Percentiles rank a stretch among this genome's conserved stretches.
These are phyloP conservation scores for Xerocomus nothofagi DNA, from an alignment of 1,284 basidiomycete species.

Conservation along the genomic window DNA sequence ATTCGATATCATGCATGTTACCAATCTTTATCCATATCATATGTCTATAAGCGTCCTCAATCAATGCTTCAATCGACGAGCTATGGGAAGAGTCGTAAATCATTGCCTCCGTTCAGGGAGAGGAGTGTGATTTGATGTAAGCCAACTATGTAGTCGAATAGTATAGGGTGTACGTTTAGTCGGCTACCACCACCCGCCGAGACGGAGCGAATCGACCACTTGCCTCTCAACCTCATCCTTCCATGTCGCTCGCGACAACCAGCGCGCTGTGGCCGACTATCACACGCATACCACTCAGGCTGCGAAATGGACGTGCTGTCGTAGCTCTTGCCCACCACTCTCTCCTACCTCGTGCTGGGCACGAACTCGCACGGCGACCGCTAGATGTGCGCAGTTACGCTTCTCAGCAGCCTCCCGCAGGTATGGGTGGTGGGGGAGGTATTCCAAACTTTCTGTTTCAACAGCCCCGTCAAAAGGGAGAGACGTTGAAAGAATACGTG, in stretches of 20 bases:
- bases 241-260: conserved; percentile 12
- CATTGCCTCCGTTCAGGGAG: too few relatives aligned
- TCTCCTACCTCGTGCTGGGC: background rate
- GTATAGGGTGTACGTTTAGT: too few relatives aligned
- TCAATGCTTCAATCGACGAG: too few relatives aligned
- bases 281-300: conserved; percentile 18
- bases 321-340: conserved; percentile 3
- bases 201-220: background rate
- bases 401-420: conserved; percentile 37
- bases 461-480: conserved; percentile 69
- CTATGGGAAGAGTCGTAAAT: too few relatives aligned
- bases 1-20: too few relatives aligned
- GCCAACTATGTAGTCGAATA: too few relatives aligned
- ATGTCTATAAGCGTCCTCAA: too few relatives aligned
- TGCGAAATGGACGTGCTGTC: conserved; percentile 20
- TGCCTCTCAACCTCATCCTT: background rate
- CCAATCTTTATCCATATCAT: too few relatives aligned
- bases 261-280: conserved; percentile 4
- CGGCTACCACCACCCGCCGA: background rate
- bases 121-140: too few relatives aligned
- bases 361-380: background rate
- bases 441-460: conserved; percentile 60
- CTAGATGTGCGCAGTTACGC: conserved; percentile 24
- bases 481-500: conserved; percentile 82
- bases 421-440: conserved; percentile 35